Evolutionary conservation across 202 grass and related monocot genomes (phyloP), one percentile per base, ranked within the genome.

Genomic region (Eragrostis tef): DNA sequence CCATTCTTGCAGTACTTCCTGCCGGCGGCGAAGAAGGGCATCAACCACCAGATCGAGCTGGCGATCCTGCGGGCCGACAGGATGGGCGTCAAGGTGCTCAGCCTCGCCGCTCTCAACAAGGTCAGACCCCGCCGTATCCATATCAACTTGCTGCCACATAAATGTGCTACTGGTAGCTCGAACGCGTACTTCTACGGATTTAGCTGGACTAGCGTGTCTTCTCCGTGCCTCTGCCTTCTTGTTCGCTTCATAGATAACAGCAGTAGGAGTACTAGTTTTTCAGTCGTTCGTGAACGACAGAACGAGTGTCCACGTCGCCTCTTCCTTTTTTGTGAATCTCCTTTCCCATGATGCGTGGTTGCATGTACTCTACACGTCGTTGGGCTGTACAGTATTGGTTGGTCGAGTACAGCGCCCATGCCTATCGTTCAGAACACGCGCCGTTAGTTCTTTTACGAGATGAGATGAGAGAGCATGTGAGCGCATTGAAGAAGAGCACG

Each of bases 41-140:
- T 97, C 69, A 97, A 97, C 78, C 9, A 68, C 6, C 94, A 97
- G 81, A 97, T 97, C 65, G 92, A 97, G 86, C 84, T 88, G 50
- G 94, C 91, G 16, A 93, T 97, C 51, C 70, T 94, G 29, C 87
- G 94, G 19, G 94, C 94, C 11, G 81, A 97, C 74, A 66, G 62
- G 67, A 91, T 97, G 49, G 94, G 94, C 20, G 94, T 97, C 48
- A 94, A 94, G 86, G 94, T 97, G 62, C 86, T 97, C 64, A 94
- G 94, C 79, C 94, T 97, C 79, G 94, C 94, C 58, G 94, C 94
- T 4, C 89, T 94, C 76, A 97, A 94, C 45, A 97, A 97, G 92
- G 94, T 97, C 67, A 67, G 87, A 44, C 5, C 43, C 10, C 54
- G 1, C 2, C 16, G 10, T 12, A 58, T 24, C 54, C 56, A 24